Conservation (phyloP, 805 yeast genomes). For the Komagataella pseudopastoris region DNA sequence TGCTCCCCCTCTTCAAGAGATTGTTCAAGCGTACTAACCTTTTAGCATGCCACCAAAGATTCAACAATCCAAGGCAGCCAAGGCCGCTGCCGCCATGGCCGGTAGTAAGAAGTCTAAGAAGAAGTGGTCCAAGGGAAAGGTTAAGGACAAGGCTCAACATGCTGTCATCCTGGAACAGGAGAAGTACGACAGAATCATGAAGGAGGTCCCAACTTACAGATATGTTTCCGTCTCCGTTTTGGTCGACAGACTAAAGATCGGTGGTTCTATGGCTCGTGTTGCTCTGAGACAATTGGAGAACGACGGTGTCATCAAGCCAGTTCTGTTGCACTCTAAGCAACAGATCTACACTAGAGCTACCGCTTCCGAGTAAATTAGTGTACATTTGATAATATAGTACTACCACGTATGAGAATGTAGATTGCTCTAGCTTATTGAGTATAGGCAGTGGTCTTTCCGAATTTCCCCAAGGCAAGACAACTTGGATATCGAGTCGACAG, state of each 20-base stretch:
- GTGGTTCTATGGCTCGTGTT: slow-evolving; percentile 98
- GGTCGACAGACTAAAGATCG: slow-evolving; percentile 98
- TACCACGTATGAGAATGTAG: neutral
- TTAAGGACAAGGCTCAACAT: slow-evolving; percentile 99
- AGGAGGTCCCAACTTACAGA: slow-evolving; percentile 99
- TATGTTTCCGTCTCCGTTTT: slow-evolving; percentile 94
- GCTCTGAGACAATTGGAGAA: slow-evolving; percentile 92
- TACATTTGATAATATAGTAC: neutral
- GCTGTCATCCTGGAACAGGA: slow-evolving; percentile 95
- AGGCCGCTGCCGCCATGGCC: slow-evolving; percentile 99
- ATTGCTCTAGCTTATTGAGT: neutral
- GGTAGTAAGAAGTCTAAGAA: slow-evolving; percentile 99
- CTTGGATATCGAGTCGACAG: too few relatives aligned
- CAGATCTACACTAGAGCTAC: slow-evolving; percentile 85
- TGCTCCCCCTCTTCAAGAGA: neutral
- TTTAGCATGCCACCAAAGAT: slow-evolving; percentile 93
- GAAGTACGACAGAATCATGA: slow-evolving; percentile 96
- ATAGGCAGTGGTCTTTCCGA: neutral
- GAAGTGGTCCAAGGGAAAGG: slow-evolving; percentile 99
- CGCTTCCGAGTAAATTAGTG: slow-evolving; percentile 37
- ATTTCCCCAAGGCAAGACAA: too few relatives aligned
- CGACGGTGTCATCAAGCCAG: slow-evolving; percentile 90
- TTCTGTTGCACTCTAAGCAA: slow-evolving; percentile 93
- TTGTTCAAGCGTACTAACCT: slow-evolving; percentile 8
- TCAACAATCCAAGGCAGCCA: slow-evolving; percentile 99